phyloP scores from a whole-genome alignment of 2,329 filamentous ascomycete species.

The Allantophomopsis lycopodina region DNA sequence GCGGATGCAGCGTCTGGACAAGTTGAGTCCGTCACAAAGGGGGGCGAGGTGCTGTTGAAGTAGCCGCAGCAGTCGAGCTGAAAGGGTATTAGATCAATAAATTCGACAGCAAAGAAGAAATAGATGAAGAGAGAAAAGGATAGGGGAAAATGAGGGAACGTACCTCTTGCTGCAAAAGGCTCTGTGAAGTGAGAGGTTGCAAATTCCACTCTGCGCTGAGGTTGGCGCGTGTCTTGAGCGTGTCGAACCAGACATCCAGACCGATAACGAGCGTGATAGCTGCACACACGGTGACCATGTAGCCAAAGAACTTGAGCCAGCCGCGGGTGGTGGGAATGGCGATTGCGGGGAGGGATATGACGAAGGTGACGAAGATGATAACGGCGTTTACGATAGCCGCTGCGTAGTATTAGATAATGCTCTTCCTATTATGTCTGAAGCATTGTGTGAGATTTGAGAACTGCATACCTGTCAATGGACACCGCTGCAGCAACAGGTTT shows the following conservation, averaged over 20 bases:
- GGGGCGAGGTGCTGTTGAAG: slow-evolving; percentile 55
- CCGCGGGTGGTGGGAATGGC: slow-evolving; percentile 49
- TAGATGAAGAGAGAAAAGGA: no score
- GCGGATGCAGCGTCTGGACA: slow-evolving; percentile 61
- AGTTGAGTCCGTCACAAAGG: slow-evolving; percentile 54
- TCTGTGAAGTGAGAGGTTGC: slow-evolving; percentile 43
- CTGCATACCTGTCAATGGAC: slow-evolving; percentile 33
- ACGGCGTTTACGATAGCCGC: slow-evolving; percentile 61
- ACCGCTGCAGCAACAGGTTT: slow-evolving; percentile 34
- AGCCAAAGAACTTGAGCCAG: slow-evolving; percentile 59
- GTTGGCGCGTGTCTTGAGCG: slow-evolving; percentile 50
- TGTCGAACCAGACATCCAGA: slow-evolving; percentile 59
- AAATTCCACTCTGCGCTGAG: slow-evolving; percentile 46
- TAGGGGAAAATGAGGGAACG: slow-evolving; percentile 7
- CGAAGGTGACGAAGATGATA: slow-evolving; percentile 57
- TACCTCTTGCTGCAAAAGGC: slow-evolving; percentile 58
- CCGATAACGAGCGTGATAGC: slow-evolving; percentile 54
- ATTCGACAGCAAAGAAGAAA: no score
- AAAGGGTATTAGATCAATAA: no score
- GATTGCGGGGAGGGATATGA: slow-evolving; percentile 57
- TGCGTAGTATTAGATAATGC: slow-evolving; percentile 9
- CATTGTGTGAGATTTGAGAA: no score
- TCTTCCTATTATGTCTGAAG: no score
- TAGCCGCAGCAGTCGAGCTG: slow-evolving; percentile 76
- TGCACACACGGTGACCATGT: slow-evolving; percentile 45